A percentile compares a stretch with the other conserved stretches of the same genome.
phyloP scores from a whole-genome alignment of 2,329 filamentous ascomycete genomes.

The Ophiostoma triangulosporum region DNA sequence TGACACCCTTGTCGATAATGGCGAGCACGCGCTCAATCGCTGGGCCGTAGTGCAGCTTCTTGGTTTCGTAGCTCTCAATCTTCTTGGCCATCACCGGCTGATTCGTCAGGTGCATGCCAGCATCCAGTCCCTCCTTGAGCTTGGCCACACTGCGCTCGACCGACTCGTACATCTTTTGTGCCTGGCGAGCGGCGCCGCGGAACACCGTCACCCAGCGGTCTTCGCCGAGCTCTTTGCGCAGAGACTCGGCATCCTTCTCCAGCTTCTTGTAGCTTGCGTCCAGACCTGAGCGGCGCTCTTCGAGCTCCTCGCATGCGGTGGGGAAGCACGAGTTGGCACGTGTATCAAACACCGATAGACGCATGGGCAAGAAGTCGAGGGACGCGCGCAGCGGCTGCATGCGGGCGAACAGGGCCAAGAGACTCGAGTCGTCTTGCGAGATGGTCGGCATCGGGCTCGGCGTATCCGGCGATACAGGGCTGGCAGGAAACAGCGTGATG shows the following conservation, averaged over 20 bases:
- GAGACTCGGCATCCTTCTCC: constrained; percentile 75
- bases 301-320: constrained; percentile 79
- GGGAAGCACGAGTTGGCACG: constrained; percentile 71
- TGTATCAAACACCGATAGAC: constrained; percentile 71
- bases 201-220: constrained; percentile 96
- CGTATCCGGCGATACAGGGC: constrained; percentile 41
- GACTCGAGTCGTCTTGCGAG: constrained; percentile 69
- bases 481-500: constrained; percentile 48
- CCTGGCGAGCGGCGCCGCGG: constrained; percentile 78
- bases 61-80: constrained; percentile 86
- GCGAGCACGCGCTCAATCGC: constrained; percentile 83
- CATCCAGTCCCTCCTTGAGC: constrained; percentile 66
- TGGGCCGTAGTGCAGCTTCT: constrained; percentile 85
- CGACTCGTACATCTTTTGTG: constrained; percentile 93
- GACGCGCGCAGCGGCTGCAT: constrained; percentile 92
- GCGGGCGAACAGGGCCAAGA: constrained; percentile 81
- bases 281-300: constrained; percentile 57
- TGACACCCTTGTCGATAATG: constrained; percentile 92
- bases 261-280: constrained; percentile 82
- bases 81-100: constrained; percentile 61
- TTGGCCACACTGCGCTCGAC: constrained; percentile 78
- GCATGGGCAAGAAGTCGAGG: constrained; percentile 90
- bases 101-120: constrained; percentile 59
- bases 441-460: constrained; percentile 30
- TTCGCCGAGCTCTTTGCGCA: constrained; percentile 83